A percentile compares a stretch with the other conserved stretches of the same genome.
Evolutionary conservation across 805 yeast species (phyloP).

Genomic region (Wickerhamiella spandovensis): DNA sequence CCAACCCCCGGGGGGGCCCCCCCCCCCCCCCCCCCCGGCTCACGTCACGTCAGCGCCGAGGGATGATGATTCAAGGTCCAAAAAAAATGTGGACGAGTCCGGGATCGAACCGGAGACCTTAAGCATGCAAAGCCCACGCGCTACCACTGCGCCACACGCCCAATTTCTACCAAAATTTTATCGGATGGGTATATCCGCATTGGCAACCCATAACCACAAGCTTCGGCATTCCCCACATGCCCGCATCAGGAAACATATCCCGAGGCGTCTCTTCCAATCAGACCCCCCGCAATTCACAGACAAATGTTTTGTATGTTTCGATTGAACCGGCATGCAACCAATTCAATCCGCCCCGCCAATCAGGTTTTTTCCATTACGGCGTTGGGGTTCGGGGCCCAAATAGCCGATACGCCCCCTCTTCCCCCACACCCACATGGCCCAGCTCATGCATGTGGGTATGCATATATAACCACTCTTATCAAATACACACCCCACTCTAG

Average conservation of each 20-base stretch:
- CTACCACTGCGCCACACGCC: conserved; percentile 16
- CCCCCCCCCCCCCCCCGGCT: no score
- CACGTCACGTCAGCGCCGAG: no score
- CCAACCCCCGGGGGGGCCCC: no score
- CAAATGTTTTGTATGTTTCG: not conserved
- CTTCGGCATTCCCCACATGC: not conserved
- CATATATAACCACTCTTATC: not conserved
- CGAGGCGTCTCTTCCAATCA: not conserved
- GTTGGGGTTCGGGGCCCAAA: not conserved
- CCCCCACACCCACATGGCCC: not conserved
- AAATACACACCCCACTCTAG: not conserved
- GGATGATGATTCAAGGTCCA: not conserved
- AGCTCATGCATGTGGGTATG: not conserved
- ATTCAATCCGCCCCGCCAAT: not conserved
- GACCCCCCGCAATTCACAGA: not conserved
- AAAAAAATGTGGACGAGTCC: conserved; percentile 12
- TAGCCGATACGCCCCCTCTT: not conserved
- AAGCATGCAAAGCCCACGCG: conserved; percentile 16
- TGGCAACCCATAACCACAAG: not conserved
- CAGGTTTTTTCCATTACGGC: not conserved
- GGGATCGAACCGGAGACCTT: conserved; percentile 16
- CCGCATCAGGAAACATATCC: not conserved
- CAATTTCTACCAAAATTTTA: not conserved
- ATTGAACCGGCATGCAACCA: no score
- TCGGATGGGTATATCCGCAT: not conserved